These are phyloP conservation scores for Termitomyces sp. DNA, from an alignment of 768 basidiomycete species.

Conservation along the genomic window DNA sequence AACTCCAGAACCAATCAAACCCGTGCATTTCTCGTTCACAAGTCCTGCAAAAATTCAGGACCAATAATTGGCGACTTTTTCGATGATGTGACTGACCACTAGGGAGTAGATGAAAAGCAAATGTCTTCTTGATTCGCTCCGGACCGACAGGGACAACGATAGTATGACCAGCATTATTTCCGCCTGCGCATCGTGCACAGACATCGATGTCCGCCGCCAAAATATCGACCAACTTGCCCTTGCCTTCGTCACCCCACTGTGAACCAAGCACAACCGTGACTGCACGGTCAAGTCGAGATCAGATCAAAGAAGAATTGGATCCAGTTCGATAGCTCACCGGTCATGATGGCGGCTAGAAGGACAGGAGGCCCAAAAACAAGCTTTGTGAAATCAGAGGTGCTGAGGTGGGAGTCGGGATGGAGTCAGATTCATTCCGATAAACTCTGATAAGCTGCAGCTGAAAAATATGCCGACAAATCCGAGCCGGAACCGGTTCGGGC, in stretches of 20 bases:
- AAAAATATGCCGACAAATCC: conserved; percentile 9
- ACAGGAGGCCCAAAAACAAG: background rate
- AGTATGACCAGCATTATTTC: conserved; percentile 99
- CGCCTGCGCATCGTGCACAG: conserved; percentile 95
- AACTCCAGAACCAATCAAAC: conserved; percentile 92
- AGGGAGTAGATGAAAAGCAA: conserved; percentile 94
- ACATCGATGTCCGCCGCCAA: conserved; percentile 86
- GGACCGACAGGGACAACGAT: conserved; percentile 80
- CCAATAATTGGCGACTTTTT: conserved; percentile 8
- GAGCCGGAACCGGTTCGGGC: conserved; percentile 1
- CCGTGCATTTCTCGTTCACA: conserved; percentile 81
- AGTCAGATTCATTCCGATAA: background rate
- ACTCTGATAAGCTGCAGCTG: background rate
- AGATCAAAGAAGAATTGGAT: background rate
- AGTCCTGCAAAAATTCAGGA: conserved; percentile 50
- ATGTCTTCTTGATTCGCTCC: conserved; percentile 74
- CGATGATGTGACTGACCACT: conserved; percentile 54
- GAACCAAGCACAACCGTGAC: conserved; percentile 79
- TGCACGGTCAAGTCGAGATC: conserved; percentile 13
- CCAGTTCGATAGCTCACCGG: background rate
- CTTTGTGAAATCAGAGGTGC: background rate
- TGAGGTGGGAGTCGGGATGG: conserved; percentile 5
- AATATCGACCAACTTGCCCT: conserved; percentile 97
- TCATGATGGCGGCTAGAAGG: conserved; percentile 5
- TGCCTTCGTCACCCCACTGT: conserved; percentile 94